Base-by-base conservation (phyloP, 805 yeast species). In the Barnettozyma sucrosica region DNA sequence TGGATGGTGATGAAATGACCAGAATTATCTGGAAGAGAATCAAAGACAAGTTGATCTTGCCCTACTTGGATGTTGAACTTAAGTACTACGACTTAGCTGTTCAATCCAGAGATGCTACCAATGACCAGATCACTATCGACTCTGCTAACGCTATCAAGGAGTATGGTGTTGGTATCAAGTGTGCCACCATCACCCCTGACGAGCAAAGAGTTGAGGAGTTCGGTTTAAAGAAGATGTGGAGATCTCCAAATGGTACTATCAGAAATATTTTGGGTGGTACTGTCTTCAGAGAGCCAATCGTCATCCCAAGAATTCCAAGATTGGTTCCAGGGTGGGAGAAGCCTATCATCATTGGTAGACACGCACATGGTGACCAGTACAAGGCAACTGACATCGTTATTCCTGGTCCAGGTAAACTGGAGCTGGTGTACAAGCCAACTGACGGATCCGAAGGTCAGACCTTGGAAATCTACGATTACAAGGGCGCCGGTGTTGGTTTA, bases 1-100 rank as follows among this genome's bases (percentile, higher is more conserved):
- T 92, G 85, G 98, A 92, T 61, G 98, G 98, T 54, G 98, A 92
- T 68, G 98, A 92, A 71, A 88, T 85, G 87, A 92, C 98, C 64
- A 78, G 97, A 65, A 89, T 92, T 67, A 92, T 92, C 73, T 92
- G 98, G 98, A 77, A 87, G 57, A 68, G 82, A 59, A 92, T 92
- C 70, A 87, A 85, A 66, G 92, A 88, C 56, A 79, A 88, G 69
- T 77, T 92, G 67, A 81, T 92, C 62, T 70, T 76, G 45, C 98
- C 98, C 25, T 90, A 80, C 67, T 71, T 92, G 61, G 86, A 92
- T 60, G 76, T 92, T 45, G 95, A 92, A 62, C 77, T 92, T 66
- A 84, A 89, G 67, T 92, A 92, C 73, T 92, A 86, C 71, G 98
- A 92, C 65, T 74, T 92, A 53, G 88, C 95, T 30, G 84, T 92